These are phyloP conservation scores for Acanthamoeba castellanii DNA, from an alignment of 208 protist species.

Conservation along the genomic window DNA sequence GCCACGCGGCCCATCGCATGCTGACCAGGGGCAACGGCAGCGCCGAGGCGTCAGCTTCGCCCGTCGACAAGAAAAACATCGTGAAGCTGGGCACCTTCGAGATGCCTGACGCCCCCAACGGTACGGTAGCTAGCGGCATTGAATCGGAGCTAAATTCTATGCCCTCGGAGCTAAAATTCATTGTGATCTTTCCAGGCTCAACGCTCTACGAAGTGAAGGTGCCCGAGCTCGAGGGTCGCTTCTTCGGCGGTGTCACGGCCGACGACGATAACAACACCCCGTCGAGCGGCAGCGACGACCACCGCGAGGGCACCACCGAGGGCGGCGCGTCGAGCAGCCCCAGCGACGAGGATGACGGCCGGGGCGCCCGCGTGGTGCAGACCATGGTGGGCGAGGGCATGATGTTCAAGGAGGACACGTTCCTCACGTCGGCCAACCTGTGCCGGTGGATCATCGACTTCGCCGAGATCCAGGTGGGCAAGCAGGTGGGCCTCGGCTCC, in stretches of 20 bases:
- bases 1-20: neutral
- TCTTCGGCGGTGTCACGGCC: slow-evolving; percentile 15
- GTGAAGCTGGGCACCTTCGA: slow-evolving; percentile 37
- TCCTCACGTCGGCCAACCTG: slow-evolving; percentile 42
- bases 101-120: slow-evolving; percentile 6
- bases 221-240: neutral
- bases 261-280: neutral
- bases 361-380: neutral
- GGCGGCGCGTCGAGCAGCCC: neutral
- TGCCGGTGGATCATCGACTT: slow-evolving; percentile 56
- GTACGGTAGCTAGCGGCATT: neutral
- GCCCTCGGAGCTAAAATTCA: neutral
- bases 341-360: neutral
- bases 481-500: slow-evolving; percentile 20
- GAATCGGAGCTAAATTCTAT: neutral
- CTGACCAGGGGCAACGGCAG: neutral
- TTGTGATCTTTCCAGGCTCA: neutral
- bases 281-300: slow-evolving; percentile 8
- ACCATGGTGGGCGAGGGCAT: neutral
- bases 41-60: neutral
- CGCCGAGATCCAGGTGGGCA: neutral
- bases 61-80: neutral
- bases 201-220: slow-evolving; percentile 43
- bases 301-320: neutral
- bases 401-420: slow-evolving; percentile 42